Percentiles rank a stretch among this genome's conserved stretches.
Evolutionary conservation across 768 basidiomycete genomes (phyloP).

Genomic region (Artomyces pyxidatus): DNA sequence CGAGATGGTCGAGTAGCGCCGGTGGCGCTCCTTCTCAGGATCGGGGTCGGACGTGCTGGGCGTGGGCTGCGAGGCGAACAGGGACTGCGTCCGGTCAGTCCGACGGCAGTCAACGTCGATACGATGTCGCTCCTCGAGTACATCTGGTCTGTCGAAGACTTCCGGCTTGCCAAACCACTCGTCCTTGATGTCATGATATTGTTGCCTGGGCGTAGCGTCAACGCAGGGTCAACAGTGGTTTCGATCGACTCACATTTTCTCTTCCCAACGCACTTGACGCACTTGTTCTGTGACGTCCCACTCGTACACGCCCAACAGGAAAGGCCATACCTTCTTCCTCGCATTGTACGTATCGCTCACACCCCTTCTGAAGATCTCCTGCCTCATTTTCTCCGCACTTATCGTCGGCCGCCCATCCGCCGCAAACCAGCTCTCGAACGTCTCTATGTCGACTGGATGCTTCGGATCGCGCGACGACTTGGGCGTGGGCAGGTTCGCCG

Average conservation of each 20-base stretch:
- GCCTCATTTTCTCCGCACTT: conserved; percentile 57
- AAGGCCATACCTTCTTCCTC: conserved; percentile 83
- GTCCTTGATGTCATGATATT: conserved; percentile 63
- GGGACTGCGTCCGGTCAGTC: conserved; percentile 88
- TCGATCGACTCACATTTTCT: conserved; percentile 42
- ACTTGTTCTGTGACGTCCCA: conserved; percentile 69
- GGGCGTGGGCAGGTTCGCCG: conserved; percentile 73
- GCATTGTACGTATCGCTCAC: conserved; percentile 43
- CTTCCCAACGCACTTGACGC: conserved; percentile 51
- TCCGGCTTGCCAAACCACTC: conserved; percentile 82
- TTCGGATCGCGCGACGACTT: conserved; percentile 74
- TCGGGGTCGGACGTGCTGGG: conserved; percentile 37
- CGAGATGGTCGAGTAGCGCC: conserved; percentile 64
- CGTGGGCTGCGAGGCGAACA: conserved; percentile 50
- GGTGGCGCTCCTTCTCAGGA: conserved; percentile 48
- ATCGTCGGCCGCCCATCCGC: conserved; percentile 60
- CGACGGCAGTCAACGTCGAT: conserved; percentile 96
- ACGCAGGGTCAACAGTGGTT: not conserved
- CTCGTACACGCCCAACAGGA: conserved; percentile 72
- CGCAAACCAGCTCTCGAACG: conserved; percentile 78
- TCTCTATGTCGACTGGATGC: conserved; percentile 65
- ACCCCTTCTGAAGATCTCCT: conserved; percentile 75
- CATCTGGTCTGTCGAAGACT: conserved; percentile 71
- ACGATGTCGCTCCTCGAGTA: conserved; percentile 86
- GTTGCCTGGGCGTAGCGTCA: conserved; percentile 34